A percentile compares a stretch with the other conserved stretches of the same genome.
These are phyloP conservation scores for Angomonas ambiguus DNA, from an alignment of 208 protist genomes.

Conservation along the genomic window DNA sequence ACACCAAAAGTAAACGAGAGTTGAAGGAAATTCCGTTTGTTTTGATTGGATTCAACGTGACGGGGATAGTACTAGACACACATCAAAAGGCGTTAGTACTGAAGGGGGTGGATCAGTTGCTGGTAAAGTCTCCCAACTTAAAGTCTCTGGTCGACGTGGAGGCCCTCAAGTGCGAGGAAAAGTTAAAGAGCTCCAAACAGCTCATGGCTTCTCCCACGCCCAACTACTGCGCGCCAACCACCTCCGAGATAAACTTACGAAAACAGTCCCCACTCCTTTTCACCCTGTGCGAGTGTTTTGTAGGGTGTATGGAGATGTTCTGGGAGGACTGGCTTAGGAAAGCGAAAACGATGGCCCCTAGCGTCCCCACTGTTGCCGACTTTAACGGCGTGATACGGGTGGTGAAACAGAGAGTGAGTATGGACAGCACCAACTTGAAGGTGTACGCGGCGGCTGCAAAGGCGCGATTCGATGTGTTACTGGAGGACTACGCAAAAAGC, in stretches of 20 bases:
- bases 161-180: not conserved
- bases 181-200: not conserved
- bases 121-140: not conserved
- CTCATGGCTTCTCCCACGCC: not conserved
- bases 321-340: slow-evolving; percentile 29
- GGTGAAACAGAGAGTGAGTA: slow-evolving; percentile 16
- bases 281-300: slow-evolving; percentile 27
- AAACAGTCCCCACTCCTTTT: slow-evolving; percentile 22
- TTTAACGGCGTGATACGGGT: slow-evolving; percentile 20
- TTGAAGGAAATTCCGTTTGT: slow-evolving; percentile 53
- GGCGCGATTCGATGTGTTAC: not conserved
- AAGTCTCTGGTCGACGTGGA: slow-evolving; percentile 2
- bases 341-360: slow-evolving; percentile 7
- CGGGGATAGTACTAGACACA: slow-evolving; percentile 44
- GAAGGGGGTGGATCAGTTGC: slow-evolving; percentile 9
- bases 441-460: not conserved
- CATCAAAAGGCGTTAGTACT: slow-evolving; percentile 25
- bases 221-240: not conserved
- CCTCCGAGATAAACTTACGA: not conserved
- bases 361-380: slow-evolving; percentile 19
- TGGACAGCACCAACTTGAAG: not conserved
- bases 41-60: slow-evolving; percentile 72
- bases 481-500: not conserved
- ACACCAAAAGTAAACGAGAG: slow-evolving; percentile 12
- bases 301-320: slow-evolving; percentile 36